phyloP scores from a whole-genome alignment of 192 early-diverging fungal genomes.

The Allomyces macrogynus region DNA sequence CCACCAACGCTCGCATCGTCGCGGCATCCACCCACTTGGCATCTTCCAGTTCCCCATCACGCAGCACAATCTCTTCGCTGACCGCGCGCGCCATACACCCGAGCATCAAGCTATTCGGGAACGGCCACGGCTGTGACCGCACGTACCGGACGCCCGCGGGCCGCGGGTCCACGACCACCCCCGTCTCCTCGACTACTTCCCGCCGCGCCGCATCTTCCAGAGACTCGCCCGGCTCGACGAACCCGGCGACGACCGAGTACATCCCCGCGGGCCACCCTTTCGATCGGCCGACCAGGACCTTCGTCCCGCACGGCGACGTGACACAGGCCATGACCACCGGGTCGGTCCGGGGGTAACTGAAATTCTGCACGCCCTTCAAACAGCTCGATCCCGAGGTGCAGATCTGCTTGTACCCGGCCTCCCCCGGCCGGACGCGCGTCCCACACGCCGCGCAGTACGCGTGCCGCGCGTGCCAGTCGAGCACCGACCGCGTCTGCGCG shows the following conservation, averaged over 20 bases:
- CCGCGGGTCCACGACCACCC: neutral
- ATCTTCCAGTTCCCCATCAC: neutral
- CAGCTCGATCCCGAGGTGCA: neutral
- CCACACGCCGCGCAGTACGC: neutral
- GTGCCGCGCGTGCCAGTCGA: neutral
- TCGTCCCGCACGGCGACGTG: neutral
- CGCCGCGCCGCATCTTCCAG: constrained; percentile 7
- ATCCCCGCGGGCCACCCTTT: constrained; percentile 2
- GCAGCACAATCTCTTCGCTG: neutral
- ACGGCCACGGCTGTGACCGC: neutral
- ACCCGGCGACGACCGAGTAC: constrained; percentile 8
- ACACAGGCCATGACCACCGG: constrained; percentile 6
- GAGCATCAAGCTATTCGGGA: neutral
- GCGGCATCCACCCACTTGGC: neutral
- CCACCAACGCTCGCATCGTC: neutral
- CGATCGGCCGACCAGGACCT: constrained; percentile 6
- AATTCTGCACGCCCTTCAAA: constrained; percentile 1
- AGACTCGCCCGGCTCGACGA: constrained; percentile 10
- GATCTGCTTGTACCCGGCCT: neutral
- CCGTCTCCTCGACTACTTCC: constrained; percentile 5
- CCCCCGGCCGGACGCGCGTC: neutral
- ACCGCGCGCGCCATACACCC: neutral
- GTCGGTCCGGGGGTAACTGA: constrained; percentile 5
- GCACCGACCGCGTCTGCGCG: neutral
- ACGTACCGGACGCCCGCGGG: neutral